Evolutionary conservation across 257 asterid species (phyloP).

Genomic region (Salvia miltiorrhiza): DNA sequence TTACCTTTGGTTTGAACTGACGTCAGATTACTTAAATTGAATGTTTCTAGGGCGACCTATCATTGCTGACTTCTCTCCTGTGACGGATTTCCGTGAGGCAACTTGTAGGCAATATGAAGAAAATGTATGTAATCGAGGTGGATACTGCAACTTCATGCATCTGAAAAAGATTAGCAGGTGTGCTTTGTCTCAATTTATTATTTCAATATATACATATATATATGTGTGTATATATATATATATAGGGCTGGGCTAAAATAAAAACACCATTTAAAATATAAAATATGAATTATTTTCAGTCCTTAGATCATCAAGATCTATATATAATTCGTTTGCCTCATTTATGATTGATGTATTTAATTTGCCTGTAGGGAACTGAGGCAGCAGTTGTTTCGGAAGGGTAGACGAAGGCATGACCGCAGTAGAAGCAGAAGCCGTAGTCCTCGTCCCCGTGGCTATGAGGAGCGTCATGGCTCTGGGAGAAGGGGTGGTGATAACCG

Average conservation of each 20-base stretch:
- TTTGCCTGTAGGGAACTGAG: conserved; percentile 59
- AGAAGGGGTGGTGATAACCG: conserved; percentile 61
- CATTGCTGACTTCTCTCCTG: conserved; percentile 86
- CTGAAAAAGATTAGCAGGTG: conserved; percentile 81
- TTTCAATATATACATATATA: too few species aligned
- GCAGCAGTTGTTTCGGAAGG: conserved; percentile 63
- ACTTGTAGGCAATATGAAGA: conserved; percentile 92
- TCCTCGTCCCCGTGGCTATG: conserved; percentile 51
- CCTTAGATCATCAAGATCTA: too few species aligned
- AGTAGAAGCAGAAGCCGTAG: conserved; percentile 75
- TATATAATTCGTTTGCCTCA: too few species aligned
- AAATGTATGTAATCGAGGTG: conserved; percentile 89
- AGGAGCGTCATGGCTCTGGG: conserved; percentile 60
- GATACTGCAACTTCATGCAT: conserved; percentile 95
- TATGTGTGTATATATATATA: too few species aligned
- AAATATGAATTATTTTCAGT: too few species aligned
- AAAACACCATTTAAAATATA: too few species aligned
- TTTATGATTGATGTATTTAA: conserved; percentile 19
- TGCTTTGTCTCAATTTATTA: conserved; percentile 1
- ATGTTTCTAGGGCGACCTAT: conserved; percentile 64
- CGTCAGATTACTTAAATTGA: conserved; percentile 7
- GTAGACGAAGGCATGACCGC: conserved; percentile 57
- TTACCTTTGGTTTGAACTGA: neutral
- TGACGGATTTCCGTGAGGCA: conserved; percentile 91
- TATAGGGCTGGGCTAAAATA: too few species aligned